A percentile compares a stretch with the other conserved stretches of the same genome.
These are phyloP conservation scores for Colletotrichum brevisporum DNA, from an alignment of 2,329 filamentous ascomycete species.

Conservation along the genomic window DNA sequence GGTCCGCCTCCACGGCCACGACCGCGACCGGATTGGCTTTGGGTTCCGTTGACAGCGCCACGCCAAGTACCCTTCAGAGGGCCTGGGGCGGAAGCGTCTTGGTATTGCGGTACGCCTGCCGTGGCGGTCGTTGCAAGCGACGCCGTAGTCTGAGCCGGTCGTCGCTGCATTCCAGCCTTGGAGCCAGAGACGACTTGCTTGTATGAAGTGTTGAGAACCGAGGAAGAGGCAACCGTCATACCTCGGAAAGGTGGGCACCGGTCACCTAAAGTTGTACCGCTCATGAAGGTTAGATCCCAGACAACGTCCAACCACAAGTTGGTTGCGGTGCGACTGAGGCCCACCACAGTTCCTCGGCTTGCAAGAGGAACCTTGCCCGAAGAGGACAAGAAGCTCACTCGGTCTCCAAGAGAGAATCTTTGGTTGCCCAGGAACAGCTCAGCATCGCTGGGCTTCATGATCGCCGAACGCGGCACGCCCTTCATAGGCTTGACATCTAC, in stretches of 20 bases:
- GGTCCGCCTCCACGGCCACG: slow-evolving; percentile 53
- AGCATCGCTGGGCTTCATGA: slow-evolving; percentile 96
- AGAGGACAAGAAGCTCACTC: slow-evolving; percentile 92
- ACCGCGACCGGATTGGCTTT: slow-evolving; percentile 50
- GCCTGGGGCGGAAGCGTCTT: slow-evolving; percentile 66
- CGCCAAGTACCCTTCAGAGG: slow-evolving; percentile 71
- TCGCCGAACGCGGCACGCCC: slow-evolving; percentile 85
- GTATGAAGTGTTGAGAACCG: slow-evolving; percentile 88
- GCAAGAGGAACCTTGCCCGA: slow-evolving; percentile 96
- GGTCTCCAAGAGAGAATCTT: slow-evolving; percentile 86
- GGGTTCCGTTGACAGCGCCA: slow-evolving; percentile 64
- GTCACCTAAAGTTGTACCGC: slow-evolving; percentile 90
- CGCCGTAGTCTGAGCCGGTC: slow-evolving; percentile 56
- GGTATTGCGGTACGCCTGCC: slow-evolving; percentile 73
- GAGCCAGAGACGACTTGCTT: slow-evolving; percentile 83
- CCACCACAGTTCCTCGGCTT: slow-evolving; percentile 92
- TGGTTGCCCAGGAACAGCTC: slow-evolving; percentile 92
- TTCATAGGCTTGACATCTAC: slow-evolving; percentile 78
- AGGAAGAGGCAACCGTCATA: slow-evolving; percentile 89
- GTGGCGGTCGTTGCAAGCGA: slow-evolving; percentile 69
- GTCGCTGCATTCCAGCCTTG: slow-evolving; percentile 69
- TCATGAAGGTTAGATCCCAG: slow-evolving; percentile 97
- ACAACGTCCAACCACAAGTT: slow-evolving; percentile 89
- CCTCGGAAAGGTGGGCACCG: slow-evolving; percentile 94
- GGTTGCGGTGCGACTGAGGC: slow-evolving; percentile 89